phyloP scores from a whole-genome alignment of 768 basidiomycete species.

The Auriculariales sp. region DNA sequence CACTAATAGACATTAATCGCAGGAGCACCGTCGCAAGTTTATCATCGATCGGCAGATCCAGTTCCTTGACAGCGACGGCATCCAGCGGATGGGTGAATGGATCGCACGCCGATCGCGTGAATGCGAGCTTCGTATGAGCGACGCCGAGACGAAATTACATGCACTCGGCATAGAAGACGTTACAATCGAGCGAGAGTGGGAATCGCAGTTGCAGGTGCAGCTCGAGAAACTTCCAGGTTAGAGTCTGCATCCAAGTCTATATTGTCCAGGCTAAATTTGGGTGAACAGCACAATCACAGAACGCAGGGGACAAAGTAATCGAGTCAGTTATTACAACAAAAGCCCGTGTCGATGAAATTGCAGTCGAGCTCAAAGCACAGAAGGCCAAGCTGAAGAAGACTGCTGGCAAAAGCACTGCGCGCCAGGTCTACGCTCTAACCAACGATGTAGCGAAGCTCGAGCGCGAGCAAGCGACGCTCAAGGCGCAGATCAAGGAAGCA shows the following conservation, averaged over 20 bases:
- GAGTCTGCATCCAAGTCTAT: too few relatives aligned
- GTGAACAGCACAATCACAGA: neutral
- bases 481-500: neutral
- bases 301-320: neutral
- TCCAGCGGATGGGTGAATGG: neutral
- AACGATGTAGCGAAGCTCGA: neutral
- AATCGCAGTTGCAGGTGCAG: neutral
- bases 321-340: neutral
- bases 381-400: neutral
- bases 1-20: too few relatives aligned
- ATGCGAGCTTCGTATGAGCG: neutral
- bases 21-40: slow-evolving; percentile 6
- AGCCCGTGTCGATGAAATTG: neutral
- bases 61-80: neutral
- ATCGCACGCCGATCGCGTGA: neutral
- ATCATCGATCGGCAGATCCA: neutral
- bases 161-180: neutral
- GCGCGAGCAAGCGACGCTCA: neutral
- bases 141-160: neutral
- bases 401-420: neutral
- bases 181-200: neutral
- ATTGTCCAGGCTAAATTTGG: too few relatives aligned
- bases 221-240: neutral
- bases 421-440: neutral
- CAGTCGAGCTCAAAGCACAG: neutral